phyloP scores from a whole-genome alignment of 2,329 filamentous ascomycete species.

The Graphiopsis chlorocephala region DNA sequence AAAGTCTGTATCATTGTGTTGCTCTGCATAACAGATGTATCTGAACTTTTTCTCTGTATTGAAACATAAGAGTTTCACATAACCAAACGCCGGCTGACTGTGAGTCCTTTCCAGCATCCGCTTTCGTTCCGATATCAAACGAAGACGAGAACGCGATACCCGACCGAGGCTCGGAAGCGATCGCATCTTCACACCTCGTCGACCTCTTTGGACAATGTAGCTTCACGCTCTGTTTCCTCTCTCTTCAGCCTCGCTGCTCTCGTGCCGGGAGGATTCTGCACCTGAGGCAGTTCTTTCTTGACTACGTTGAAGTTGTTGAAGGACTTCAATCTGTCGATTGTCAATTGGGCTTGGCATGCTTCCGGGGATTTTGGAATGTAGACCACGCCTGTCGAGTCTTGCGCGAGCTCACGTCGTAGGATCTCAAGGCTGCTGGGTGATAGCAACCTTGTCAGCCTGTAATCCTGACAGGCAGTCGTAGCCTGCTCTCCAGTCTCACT shows the following conservation, averaged over 20 bases:
- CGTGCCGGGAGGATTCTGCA: neutral
- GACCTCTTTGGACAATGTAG: neutral
- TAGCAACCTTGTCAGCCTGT: neutral
- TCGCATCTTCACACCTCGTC: neutral
- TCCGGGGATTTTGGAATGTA: neutral
- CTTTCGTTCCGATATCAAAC: neutral
- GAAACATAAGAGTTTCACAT: neutral
- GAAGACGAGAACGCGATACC: neutral
- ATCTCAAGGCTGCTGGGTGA: neutral
- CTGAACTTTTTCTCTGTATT: neutral
- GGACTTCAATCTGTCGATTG: neutral
- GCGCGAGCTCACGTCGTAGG: neutral
- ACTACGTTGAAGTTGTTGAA: neutral
- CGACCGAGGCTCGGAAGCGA: neutral
- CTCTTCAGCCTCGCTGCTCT: neutral
- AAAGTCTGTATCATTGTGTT: neutral
- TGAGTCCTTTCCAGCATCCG: neutral
- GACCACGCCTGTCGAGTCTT: neutral
- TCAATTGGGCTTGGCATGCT: neutral
- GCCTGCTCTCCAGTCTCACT: neutral
- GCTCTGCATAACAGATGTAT: neutral
- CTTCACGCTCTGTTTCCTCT: neutral
- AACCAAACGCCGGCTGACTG: neutral
- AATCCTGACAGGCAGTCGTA: neutral
- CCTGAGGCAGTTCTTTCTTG: neutral